phyloP scores from a whole-genome alignment of 495 filamentous ascomycete genomes.

The Lentithecium fluviatile region DNA sequence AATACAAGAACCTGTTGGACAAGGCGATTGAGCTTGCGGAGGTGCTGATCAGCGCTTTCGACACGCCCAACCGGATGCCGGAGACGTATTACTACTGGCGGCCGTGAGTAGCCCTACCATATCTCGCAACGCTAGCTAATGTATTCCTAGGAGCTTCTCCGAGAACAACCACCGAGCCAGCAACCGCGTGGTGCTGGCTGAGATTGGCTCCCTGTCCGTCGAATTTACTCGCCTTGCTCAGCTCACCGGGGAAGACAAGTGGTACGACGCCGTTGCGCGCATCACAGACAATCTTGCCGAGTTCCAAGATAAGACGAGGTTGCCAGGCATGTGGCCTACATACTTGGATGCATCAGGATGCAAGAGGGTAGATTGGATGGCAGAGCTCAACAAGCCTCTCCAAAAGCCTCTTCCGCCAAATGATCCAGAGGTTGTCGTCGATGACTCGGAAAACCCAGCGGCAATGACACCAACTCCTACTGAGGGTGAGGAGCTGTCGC shows the following conservation, averaged over 20 bases:
- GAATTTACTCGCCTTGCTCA: slow-evolving; percentile 95
- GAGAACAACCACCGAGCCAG: slow-evolving; percentile 65
- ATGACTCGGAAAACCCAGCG: not conserved
- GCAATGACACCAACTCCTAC: slow-evolving; percentile 1
- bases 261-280: slow-evolving; percentile 93
- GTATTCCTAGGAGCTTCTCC: slow-evolving; percentile 51
- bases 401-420: slow-evolving; percentile 13
- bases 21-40: slow-evolving; percentile 89
- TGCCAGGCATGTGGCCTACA: slow-evolving; percentile 84
- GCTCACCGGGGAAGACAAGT: slow-evolving; percentile 79
- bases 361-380: slow-evolving; percentile 41
- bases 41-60: slow-evolving; percentile 86
- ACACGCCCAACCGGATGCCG: slow-evolving; percentile 97
- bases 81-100: slow-evolving; percentile 82
- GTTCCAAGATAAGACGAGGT: slow-evolving; percentile 68
- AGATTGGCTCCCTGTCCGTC: slow-evolving; percentile 86
- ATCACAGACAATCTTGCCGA: slow-evolving; percentile 84
- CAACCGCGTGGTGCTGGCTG: slow-evolving; percentile 66
- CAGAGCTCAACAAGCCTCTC: slow-evolving; percentile 6
- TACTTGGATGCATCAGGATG: slow-evolving; percentile 77
- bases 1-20: slow-evolving; percentile 68
- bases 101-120: slow-evolving; percentile 51
- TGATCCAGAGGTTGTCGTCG: not conserved
- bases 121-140: not conserved
- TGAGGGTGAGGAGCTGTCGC: not conserved